Percentiles rank a stretch among this genome's conserved stretches.
phyloP scores from a whole-genome alignment of 768 basidiomycete species.

The Mycena metata region DNA sequence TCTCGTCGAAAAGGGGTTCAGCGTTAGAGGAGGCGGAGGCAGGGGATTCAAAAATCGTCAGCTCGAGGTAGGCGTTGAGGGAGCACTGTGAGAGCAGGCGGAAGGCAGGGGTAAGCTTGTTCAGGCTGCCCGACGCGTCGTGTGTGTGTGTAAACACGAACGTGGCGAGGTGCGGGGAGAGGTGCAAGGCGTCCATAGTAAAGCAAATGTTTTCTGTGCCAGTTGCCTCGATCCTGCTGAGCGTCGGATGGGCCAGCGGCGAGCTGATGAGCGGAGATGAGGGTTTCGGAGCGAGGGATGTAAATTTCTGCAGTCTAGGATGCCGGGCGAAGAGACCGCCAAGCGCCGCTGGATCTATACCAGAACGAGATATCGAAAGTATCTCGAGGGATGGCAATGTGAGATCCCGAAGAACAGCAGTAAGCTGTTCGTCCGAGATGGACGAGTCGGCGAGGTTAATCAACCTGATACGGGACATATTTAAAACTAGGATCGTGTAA shows the following conservation, averaged over 20 bases:
- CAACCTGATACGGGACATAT: neutral
- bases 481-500: neutral
- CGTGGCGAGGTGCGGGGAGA: neutral
- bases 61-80: neutral
- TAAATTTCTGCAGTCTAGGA: neutral
- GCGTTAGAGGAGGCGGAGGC: no score
- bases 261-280: neutral
- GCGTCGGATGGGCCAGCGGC: constrained; percentile 5
- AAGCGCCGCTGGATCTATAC: neutral
- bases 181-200: neutral
- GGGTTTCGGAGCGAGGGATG: no score
- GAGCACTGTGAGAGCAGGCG: neutral
- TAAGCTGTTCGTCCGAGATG: neutral
- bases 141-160: neutral
- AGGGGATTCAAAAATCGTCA: neutral
- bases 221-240: neutral
- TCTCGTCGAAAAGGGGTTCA: neutral
- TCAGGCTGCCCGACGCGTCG: neutral
- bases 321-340: neutral
- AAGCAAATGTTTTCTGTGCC: neutral
- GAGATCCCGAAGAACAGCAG: neutral
- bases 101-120: neutral
- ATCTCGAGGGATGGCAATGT: neutral
- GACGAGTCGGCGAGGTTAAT: neutral
- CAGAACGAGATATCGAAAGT: neutral